Evolutionary conservation across 2,329 filamentous ascomycete genomes (phyloP).

Genomic region (Paecilomyces variotii): DNA sequence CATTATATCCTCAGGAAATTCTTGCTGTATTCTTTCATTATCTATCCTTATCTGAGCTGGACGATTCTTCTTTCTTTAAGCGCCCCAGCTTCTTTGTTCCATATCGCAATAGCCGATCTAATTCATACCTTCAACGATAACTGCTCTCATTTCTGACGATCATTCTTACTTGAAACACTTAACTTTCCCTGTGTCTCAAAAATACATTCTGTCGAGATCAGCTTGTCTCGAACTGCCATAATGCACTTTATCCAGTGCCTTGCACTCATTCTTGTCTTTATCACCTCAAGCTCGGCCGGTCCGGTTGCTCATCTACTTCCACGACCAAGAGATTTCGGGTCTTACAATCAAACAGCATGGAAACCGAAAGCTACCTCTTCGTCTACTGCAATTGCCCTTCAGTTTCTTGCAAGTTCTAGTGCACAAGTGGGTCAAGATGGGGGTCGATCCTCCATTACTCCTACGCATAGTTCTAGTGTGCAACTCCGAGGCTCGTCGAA

Average conservation of each 20-base stretch:
- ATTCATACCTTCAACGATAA: not conserved
- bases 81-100: constrained; percentile 3
- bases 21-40: not conserved
- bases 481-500: not conserved
- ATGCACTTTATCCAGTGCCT: constrained; percentile 10
- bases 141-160: not conserved
- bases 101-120: not conserved
- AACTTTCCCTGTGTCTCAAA: not conserved
- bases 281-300: constrained; percentile 13
- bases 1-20: not conserved
- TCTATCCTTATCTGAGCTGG: not conserved
- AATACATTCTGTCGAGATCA: not conserved
- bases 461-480: not conserved
- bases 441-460: not conserved
- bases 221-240: not conserved
- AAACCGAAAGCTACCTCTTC: not conserved
- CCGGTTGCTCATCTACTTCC: constrained; percentile 17
- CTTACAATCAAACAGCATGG: not conserved
- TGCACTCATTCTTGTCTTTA: constrained; percentile 7
- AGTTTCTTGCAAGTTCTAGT: not conserved
- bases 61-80: constrained; percentile 2
- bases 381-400: not conserved
- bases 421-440: not conserved
- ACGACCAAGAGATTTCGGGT: constrained; percentile 1
- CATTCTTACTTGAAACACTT: not conserved